Conservation (phyloP, 495 filamentous ascomycete genomes). For the Mytilinidion resinicola region DNA sequence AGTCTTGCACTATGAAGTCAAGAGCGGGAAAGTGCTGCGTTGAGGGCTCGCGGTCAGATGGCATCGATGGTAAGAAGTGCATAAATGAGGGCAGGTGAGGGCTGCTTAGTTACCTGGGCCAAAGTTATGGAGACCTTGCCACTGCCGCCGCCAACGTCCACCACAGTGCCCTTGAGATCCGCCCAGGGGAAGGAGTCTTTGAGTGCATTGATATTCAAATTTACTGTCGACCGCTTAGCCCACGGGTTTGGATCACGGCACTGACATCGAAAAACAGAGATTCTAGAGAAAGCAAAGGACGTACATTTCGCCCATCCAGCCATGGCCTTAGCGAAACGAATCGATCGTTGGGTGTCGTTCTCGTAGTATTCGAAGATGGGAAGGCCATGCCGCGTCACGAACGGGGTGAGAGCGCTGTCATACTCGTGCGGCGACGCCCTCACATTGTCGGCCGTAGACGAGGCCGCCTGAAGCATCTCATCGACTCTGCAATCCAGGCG, state of each 20-base stretch:
- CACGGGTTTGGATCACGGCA: neutral
- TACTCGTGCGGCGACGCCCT: constrained; percentile 7
- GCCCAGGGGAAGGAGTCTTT: constrained; percentile 26
- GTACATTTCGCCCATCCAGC: constrained; percentile 18
- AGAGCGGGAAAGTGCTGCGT: constrained; percentile 27
- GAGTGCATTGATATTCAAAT: constrained; percentile 13
- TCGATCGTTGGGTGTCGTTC: constrained; percentile 21
- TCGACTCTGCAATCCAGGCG: constrained; percentile 24
- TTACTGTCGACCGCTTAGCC: neutral
- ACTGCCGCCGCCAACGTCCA: constrained; percentile 25
- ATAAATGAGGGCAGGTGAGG: neutral
- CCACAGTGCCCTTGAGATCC: constrained; percentile 21
- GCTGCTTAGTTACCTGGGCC: constrained; percentile 18
- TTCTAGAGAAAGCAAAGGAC: neutral
- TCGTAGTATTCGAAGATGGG: constrained; percentile 31
- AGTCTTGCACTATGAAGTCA: constrained; percentile 31
- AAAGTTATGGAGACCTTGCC: constrained; percentile 22
- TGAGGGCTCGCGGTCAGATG: neutral
- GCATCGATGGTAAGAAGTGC: neutral
- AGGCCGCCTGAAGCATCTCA: constrained; percentile 32
- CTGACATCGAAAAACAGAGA: neutral
- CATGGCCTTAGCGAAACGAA: constrained; percentile 25
- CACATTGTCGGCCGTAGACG: constrained; percentile 14
- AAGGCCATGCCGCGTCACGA: constrained; percentile 22
- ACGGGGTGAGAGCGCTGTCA: constrained; percentile 20